phyloP scores from a whole-genome alignment of 75 land plant species.

The Azolla pinnata region DNA sequence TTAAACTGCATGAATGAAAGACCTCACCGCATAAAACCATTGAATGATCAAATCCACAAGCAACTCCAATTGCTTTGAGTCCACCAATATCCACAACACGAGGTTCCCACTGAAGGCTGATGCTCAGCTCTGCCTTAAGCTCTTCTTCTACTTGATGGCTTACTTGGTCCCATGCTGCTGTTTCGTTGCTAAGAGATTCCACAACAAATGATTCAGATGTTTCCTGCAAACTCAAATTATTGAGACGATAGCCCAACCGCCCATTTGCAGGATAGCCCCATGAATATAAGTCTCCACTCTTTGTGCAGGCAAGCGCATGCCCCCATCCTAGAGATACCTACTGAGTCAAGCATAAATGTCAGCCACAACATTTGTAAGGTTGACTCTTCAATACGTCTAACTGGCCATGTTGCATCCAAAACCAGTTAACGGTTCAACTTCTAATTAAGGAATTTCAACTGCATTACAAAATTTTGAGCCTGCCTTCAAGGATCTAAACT shows the following conservation, averaged over 20 bases:
- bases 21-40: constrained; percentile 58
- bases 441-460: too few species aligned
- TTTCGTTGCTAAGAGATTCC: too few species aligned
- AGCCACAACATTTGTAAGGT: too few species aligned
- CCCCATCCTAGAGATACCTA: constrained; percentile 97
- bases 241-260: constrained; percentile 45
- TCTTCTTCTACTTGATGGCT: constrained; percentile 39
- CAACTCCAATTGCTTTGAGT: constrained; percentile 40
- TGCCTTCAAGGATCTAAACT: too few species aligned
- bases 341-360: background rate
- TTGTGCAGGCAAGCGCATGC: constrained; percentile 72
- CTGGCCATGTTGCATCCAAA: too few species aligned
- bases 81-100: constrained; percentile 24
- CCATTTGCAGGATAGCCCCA: constrained; percentile 90
- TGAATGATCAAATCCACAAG: constrained; percentile 95
- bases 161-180: too few species aligned
- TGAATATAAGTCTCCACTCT: constrained; percentile 64
- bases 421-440: too few species aligned
- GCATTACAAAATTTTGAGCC: too few species aligned
- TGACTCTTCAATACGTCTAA: too few species aligned
- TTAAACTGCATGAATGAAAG: background rate
- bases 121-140: constrained; percentile 55
- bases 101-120: constrained; percentile 74
- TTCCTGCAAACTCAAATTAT: too few species aligned
- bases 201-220: too few species aligned